These are phyloP conservation scores for Harrya chromipes DNA, from an alignment of 768 basidiomycete species.

Conservation along the genomic window DNA sequence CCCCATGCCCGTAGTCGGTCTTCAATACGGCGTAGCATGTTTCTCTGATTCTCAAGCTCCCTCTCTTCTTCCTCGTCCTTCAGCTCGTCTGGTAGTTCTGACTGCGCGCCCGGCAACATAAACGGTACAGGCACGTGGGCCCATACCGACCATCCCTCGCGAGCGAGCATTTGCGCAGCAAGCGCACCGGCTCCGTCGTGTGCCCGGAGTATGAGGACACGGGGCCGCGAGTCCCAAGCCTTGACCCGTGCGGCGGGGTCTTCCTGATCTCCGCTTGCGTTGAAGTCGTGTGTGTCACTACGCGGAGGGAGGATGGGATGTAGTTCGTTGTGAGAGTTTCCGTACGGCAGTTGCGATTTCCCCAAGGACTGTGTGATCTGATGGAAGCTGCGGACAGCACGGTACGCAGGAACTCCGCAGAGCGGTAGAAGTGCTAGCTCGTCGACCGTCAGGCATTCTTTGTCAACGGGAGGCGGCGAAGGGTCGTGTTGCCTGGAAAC, in stretches of 20 bases:
- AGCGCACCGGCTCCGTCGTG: slow-evolving; percentile 77
- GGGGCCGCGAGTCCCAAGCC: slow-evolving; percentile 25
- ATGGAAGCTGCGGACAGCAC: slow-evolving; percentile 70
- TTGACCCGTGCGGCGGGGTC: slow-evolving; percentile 3
- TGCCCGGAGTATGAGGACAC: slow-evolving; percentile 65
- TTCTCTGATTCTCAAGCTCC: slow-evolving; percentile 39
- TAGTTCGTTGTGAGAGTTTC: slow-evolving; percentile 24
- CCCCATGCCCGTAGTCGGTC: slow-evolving; percentile 64
- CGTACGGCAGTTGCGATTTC: slow-evolving; percentile 23
- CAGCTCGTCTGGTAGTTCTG: slow-evolving; percentile 34
- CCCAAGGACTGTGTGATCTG: slow-evolving; percentile 29
- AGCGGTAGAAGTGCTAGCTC: slow-evolving; percentile 81
- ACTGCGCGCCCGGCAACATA: slow-evolving; percentile 32
- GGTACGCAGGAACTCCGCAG: slow-evolving; percentile 76
- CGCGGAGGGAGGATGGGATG: slow-evolving; percentile 27
- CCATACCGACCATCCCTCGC: slow-evolving; percentile 68
- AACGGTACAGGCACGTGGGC: slow-evolving; percentile 55
- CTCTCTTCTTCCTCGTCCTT: slow-evolving; percentile 30
- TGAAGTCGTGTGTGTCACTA: slow-evolving; percentile 24
- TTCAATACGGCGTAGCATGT: slow-evolving; percentile 46
- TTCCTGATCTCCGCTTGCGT: slow-evolving; percentile 24
- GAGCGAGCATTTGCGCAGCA: slow-evolving; percentile 72
- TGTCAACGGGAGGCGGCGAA: slow-evolving; percentile 4
- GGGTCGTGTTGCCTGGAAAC: slow-evolving; percentile 11
- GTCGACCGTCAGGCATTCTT: slow-evolving; percentile 46